Percentiles rank a stretch among this genome's conserved stretches.
These are phyloP conservation scores for Leucocoprinus leucothites DNA, from an alignment of 768 basidiomycete genomes.

Conservation along the genomic window DNA sequence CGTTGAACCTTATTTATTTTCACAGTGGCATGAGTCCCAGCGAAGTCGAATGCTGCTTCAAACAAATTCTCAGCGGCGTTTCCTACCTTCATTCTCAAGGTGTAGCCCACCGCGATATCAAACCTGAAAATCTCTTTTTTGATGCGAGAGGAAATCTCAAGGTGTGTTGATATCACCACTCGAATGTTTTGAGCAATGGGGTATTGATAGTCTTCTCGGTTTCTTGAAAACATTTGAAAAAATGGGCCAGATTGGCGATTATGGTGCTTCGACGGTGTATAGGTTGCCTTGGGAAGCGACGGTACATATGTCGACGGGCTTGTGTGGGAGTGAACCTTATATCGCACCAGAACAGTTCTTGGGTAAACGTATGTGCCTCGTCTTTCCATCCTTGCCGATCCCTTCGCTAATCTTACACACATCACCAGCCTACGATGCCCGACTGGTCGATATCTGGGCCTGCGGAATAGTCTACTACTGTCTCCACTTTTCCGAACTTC, in stretches of 20 bases:
- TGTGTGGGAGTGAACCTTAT: conserved; percentile 98
- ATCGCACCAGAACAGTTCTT: conserved; percentile 98
- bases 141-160: conserved; percentile 91
- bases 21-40: conserved; percentile 73
- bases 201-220: neutral
- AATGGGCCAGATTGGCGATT: conserved; percentile 82
- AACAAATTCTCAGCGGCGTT: conserved; percentile 88
- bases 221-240: neutral
- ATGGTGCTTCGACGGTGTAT: conserved; percentile 98
- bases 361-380: conserved; percentile 82
- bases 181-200: neutral
- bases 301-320: conserved; percentile 93
- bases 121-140: conserved; percentile 96
- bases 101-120: conserved; percentile 97
- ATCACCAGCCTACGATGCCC: conserved; percentile 88
- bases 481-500: conserved; percentile 95
- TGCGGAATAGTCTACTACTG: conserved; percentile 98
- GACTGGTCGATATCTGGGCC: conserved; percentile 97
- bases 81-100: conserved; percentile 93
- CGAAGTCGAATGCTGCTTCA: conserved; percentile 97
- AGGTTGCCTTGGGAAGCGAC: conserved; percentile 97
- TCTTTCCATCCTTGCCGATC: neutral
- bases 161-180: conserved; percentile 42
- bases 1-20: conserved; percentile 7
- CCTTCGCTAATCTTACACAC: neutral